Base-by-base conservation (phyloP, 441 rosid genomes). In the Pelargonium citronellum region DNA sequence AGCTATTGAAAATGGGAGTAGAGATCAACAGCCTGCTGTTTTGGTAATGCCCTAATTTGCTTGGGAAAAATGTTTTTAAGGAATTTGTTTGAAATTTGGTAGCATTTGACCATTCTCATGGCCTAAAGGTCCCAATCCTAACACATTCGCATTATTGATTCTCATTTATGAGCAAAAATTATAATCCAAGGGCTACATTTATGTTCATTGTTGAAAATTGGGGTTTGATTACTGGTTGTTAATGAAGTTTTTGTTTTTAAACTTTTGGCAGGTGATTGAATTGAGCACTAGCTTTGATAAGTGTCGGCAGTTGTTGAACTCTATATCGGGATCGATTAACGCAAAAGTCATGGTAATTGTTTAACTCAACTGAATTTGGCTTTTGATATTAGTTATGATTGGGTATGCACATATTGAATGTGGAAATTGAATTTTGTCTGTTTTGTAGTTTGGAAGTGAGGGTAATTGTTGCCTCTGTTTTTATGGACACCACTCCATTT, bases 221-320 rank as follows among this genome's bases (percentile, higher is more conserved):
- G 71, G 44, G 46, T 64, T 75, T 53, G 12, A 60, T 58, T 39
- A 5, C 27, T 5, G 47, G 16, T 11, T 51, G 30, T 49, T 66
- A 17, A 22, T 73, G 15, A 47, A 73, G 12, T 30, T 72, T 41
- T 43, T 6, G 72, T 37, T 70, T 49, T 15, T 73, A 20, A 57
- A 57, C 5, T 75, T 72, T 69, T 69, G 77, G 34, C 64, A 91
- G 95, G 83, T 85, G 63, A 76, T 57, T 64, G 98, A 93, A 73
- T 77, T 93, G 83, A 89, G 80, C 81, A 83, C 19, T 70, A 94
- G 89, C 69, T 93, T 93, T 70, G 98, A 93, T 64, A 91, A 93
- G 83, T 89, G 98, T 73, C 97, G 89, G 81, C 95, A 89, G 81
- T 84, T 93, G 53, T 69, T 93, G 75, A 89, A 88, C 73, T 89